Conservation (phyloP, 306 rosid genomes). For the Comarum palustre region DNA sequence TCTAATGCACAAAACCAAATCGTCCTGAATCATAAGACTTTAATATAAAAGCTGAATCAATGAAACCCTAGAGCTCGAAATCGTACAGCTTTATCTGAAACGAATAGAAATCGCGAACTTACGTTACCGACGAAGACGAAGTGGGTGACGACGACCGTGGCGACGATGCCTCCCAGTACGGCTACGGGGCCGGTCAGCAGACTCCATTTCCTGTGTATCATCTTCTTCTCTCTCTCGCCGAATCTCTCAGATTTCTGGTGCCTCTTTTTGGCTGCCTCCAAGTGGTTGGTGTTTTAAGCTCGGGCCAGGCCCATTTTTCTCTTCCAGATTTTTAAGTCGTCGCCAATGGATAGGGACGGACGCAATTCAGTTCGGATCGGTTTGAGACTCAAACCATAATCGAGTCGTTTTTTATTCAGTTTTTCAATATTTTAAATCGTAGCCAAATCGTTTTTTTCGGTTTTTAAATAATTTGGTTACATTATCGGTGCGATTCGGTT, state of each 20-base stretch:
- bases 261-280: background rate
- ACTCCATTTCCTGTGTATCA: conserved; percentile 94
- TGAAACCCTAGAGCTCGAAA: background rate
- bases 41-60: background rate
- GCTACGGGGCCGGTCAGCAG: conserved; percentile 64
- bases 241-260: background rate
- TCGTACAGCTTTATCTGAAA: background rate
- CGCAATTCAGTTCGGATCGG: too few relatives aligned
- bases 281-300: too few relatives aligned
- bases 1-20: conserved; percentile 34
- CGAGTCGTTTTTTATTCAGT: too few relatives aligned
- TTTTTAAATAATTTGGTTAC: too few relatives aligned
- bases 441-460: too few relatives aligned
- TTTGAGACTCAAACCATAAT: too few relatives aligned
- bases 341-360: too few relatives aligned
- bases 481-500: too few relatives aligned
- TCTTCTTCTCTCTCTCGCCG: conserved; percentile 24
- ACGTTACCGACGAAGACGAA: conserved; percentile 41
- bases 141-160: conserved; percentile 43
- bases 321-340: too few relatives aligned
- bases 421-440: too few relatives aligned
- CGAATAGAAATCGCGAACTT: background rate
- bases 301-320: too few relatives aligned
- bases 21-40: background rate
- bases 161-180: conserved; percentile 62